phyloP scores from a whole-genome alignment of 2,329 filamentous ascomycete species.

The Ophiostoma himal-ulmi region DNA sequence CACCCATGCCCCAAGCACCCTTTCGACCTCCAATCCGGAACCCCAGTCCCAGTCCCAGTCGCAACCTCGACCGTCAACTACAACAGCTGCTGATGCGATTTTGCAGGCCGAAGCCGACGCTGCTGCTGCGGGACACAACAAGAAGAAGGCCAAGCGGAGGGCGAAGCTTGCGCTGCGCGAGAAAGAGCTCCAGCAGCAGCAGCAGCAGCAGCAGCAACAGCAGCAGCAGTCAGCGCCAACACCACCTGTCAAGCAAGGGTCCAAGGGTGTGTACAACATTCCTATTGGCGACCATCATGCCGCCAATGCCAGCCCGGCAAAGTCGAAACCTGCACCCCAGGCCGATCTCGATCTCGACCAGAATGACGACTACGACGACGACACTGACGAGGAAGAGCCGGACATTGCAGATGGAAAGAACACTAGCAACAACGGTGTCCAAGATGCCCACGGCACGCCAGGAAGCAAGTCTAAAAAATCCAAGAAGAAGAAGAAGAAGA shows the following conservation, averaged over 20 bases:
- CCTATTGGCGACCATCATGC: background rate
- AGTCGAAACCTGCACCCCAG: background rate
- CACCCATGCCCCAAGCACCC: background rate
- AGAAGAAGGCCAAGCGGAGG: conserved; percentile 91
- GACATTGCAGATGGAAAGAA: conserved; percentile 39
- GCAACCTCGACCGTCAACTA: conserved; percentile 28
- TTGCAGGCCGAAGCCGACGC: conserved; percentile 1
- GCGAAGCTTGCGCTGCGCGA: conserved; percentile 67
- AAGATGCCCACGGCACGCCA: conserved; percentile 21
- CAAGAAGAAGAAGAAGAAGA: conserved; percentile 64
- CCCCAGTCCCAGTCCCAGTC: conserved; percentile 31
- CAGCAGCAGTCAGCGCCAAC: conserved; percentile 28
- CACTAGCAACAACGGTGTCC: conserved; percentile 32
- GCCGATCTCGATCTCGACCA: conserved; percentile 26
- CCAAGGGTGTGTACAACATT: conserved; percentile 16
- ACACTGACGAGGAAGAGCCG: conserved; percentile 54
- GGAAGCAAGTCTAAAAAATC: conserved; percentile 51
- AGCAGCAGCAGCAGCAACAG: conserved; percentile 1
- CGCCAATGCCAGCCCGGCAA: background rate
- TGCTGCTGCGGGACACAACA: conserved; percentile 46
- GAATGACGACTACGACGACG: conserved; percentile 44
- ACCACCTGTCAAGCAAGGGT: conserved; percentile 23
- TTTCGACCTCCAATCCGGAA: conserved; percentile 26
- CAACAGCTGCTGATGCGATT: background rate
- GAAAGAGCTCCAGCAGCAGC: conserved; percentile 39